These are phyloP conservation scores for Fomitopsis schrenkii DNA, from an alignment of 1,284 basidiomycete genomes.

Conservation along the genomic window DNA sequence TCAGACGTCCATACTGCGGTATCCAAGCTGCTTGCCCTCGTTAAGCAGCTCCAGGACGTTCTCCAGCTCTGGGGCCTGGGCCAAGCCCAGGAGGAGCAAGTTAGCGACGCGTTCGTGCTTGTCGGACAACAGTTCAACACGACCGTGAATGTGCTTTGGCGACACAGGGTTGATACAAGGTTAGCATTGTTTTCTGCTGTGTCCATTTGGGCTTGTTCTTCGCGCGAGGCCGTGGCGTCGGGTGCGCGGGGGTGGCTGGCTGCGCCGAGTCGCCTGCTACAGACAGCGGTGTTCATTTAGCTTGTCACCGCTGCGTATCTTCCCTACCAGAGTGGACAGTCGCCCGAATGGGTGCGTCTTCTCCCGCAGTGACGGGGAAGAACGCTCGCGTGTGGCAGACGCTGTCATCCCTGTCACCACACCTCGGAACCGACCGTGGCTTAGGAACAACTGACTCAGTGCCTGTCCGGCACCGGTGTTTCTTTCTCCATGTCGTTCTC, in stretches of 20 bases:
- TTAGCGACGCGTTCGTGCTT: constrained; percentile 90
- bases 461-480: neutral
- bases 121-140: constrained; percentile 93
- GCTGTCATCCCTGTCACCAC: neutral
- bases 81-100: constrained; percentile 69
- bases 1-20: constrained; percentile 63
- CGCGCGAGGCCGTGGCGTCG: no score
- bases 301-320: neutral
- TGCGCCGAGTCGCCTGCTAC: neutral
- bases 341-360: neutral
- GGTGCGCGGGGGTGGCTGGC: neutral
- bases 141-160: constrained; percentile 76
- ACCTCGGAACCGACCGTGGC: neutral
- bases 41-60: constrained; percentile 81
- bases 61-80: constrained; percentile 75
- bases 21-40: constrained; percentile 81
- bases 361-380: neutral
- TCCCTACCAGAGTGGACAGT: neutral
- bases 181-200: constrained; percentile 32
- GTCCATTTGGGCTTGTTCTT: neutral
- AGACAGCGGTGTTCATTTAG: neutral
- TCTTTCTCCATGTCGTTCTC: neutral
- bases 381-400: neutral
- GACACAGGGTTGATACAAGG: constrained; percentile 80
- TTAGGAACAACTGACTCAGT: neutral